Evolutionary conservation across 805 yeast genomes (phyloP), one percentile per base, ranked within the genome.

Genomic region (Suhomyces xylopsoci): DNA sequence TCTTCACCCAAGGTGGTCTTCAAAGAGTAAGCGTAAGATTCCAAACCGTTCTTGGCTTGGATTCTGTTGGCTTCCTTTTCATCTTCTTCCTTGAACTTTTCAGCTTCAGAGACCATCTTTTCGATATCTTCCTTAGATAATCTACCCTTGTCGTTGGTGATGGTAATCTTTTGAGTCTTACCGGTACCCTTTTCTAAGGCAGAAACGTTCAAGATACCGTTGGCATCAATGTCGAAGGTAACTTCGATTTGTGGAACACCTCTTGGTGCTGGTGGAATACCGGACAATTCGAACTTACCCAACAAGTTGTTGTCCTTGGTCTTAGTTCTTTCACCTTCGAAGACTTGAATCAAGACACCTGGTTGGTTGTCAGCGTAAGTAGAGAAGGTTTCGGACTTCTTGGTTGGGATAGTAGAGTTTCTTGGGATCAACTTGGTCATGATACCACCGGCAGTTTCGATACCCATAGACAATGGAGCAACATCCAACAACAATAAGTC

Each of bases 371-470:
- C 97, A 65, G 97, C 93, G 73, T 89, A 90, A 60, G 98, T 92
- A 58, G 97, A 90, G 88, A 92, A 92, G 61, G 88, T 85, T 82
- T 91, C 97, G 42, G 97, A 90, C 81, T 92, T 92, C 85, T 91
- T 91, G 76, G 97, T 89, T 77, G 98, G 98, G 64, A 92, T 90
- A 57, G 97, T 90, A 53, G 97, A 87, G 88, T 93, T 93, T 84
- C 99, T 88, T 81, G 97, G 97, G 68, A 93, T 92, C 79, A 92
- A 85, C 80, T 90, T 90, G 75, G 97, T 92, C 96, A 92, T 91
- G 78, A 91, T 92, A 85, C 97, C 97, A 82, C 98, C 97, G 68
- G 97, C 97, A 63, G 97, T 92, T 81, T 92, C 97, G 77, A 92
- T 91, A 85, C 98, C 98, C 66, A 91, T 76, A 51, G 97, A 92